Conservation (phyloP, 2,329 filamentous ascomycete species). For the Fusarium solani-melongenae region DNA sequence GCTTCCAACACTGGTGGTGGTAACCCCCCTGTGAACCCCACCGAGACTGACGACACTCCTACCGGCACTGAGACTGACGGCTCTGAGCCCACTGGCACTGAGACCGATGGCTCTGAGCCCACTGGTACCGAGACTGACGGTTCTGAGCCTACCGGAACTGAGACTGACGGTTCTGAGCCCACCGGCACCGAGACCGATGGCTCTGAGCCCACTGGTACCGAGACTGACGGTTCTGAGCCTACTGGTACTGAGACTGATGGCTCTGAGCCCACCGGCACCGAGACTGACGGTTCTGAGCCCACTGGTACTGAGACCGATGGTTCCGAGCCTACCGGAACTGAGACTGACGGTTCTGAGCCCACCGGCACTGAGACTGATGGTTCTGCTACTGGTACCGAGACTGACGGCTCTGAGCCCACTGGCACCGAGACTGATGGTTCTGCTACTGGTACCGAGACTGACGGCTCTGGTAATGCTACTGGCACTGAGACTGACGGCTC, state of each 20-base stretch:
- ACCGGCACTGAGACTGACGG: background rate
- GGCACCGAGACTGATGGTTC: background rate
- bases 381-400: background rate
- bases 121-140: constrained; percentile 24
- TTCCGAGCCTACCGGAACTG: background rate
- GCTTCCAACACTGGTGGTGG: background rate
- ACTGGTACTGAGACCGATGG: constrained; percentile 23
- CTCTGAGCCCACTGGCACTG: background rate
- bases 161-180: constrained; percentile 26
- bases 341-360: constrained; percentile 26
- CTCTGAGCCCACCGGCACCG: background rate
- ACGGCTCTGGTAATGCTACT: background rate
- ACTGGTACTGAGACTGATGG: background rate
- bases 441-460: constrained; percentile 27
- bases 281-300: background rate
- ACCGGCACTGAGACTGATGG: constrained; percentile 24
- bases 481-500: constrained; percentile 42
- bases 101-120: background rate
- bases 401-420: background rate
- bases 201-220: background rate
- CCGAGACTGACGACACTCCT: background rate
- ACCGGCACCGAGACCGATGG: background rate
- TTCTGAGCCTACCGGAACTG: background rate
- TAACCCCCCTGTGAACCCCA: background rate
- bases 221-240: background rate